Evolutionary conservation across 2,329 filamentous ascomycete genomes (phyloP).

Genomic region (Fusarium sp.): DNA sequence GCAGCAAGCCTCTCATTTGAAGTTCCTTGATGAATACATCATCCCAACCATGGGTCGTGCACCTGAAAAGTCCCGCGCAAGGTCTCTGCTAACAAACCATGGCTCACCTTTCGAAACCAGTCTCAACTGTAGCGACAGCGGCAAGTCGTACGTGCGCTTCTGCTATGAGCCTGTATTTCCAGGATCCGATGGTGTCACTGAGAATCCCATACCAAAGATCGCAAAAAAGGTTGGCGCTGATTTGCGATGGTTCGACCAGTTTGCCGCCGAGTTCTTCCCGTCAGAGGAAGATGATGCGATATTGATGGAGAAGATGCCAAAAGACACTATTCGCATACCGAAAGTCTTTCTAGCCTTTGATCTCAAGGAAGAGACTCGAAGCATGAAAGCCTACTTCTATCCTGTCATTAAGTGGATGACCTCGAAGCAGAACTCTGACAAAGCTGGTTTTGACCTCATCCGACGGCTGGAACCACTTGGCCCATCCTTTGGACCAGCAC

Average conservation of each 20-base stretch:
- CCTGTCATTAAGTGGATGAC: conserved; percentile 47
- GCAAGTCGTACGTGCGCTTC: conserved; percentile 28
- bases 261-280: conserved; percentile 42
- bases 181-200: conserved; percentile 22
- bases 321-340: conserved; percentile 39
- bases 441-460: conserved; percentile 42
- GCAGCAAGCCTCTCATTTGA: conserved; percentile 20
- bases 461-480: conserved; percentile 40
- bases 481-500: conserved; percentile 22
- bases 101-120: conserved; percentile 33
- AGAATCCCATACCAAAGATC: conserved; percentile 13
- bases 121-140: conserved; percentile 21
- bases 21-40: conserved; percentile 19
- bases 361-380: conserved; percentile 39
- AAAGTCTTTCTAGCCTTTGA: conserved; percentile 48
- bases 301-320: conserved; percentile 30
- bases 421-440: conserved; percentile 39
- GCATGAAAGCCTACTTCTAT: conserved; percentile 48
- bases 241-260: conserved; percentile 45
- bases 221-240: conserved; percentile 11
- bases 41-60: conserved; percentile 21
- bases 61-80: conserved; percentile 7
- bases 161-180: conserved; percentile 33
- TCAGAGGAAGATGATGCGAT: conserved; percentile 27
- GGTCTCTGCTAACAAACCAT: conserved; percentile 24